Evolutionary conservation across 495 filamentous ascomycete genomes (phyloP), one percentile per base, ranked within the genome.

Genomic region (Sabuloglossum arenarium): DNA sequence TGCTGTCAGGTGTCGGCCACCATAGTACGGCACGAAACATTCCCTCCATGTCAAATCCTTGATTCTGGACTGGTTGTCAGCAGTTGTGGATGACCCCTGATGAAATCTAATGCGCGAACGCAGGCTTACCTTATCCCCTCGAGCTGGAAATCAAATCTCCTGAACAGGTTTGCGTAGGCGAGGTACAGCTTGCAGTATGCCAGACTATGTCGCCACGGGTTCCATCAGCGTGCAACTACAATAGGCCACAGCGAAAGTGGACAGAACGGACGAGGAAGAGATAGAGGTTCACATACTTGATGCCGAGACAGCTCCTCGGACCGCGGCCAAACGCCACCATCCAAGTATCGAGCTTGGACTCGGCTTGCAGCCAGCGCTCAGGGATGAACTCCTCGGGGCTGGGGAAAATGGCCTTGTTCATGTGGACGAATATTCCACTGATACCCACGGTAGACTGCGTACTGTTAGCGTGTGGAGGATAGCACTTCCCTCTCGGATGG

Each of bases 131-230:
- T 49, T 28, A 10, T 34, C 51, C 29, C 51, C 4, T 54, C 51
- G 4, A 56, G 54, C 19, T 11, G 30, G n/a, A 56, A 10, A 53
- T 54, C 56, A 56, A 61, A 65, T 4, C 60, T 28, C 1, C 62
- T 49, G 54, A 65, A 62, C 39, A 65, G 53, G 24, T 55, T 59
- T 32, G 63, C 62, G 23, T 64, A 52, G 14, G 58, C 58, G 3
- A 65, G 39, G 39, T 59, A 60, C 6, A 65, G 56, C 32, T 65
- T 61, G 16, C 49, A 52, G 54, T 57, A 64, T 1, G 63, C 63
- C 14, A 64, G 62, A 54, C 51, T 54, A 54, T 23, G 12, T 23
- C 25, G 45, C 12, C 12, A 4, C n/a, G n/a, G n/a, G n/a, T n/a
- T n/a, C n/a, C n/a, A n/a, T n/a, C 30, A 32, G 30, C 30, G 11